Percentiles rank a stretch among this genome's conserved stretches.
Evolutionary conservation across 1,284 basidiomycete species (phyloP).

Genomic region (Pseudozyma sp.): DNA sequence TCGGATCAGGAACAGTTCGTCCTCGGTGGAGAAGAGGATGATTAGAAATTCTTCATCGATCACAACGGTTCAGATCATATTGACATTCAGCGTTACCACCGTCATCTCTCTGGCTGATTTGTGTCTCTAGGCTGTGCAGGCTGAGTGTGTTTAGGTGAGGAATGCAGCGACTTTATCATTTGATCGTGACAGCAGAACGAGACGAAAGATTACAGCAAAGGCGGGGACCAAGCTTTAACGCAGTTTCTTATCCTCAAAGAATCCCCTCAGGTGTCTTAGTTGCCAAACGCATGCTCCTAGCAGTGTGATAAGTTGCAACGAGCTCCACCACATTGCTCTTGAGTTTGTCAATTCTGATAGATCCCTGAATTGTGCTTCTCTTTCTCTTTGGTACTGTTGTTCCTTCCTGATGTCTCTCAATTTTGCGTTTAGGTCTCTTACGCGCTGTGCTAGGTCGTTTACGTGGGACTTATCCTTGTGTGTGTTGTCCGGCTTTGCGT

Average conservation of each 20-base stretch:
- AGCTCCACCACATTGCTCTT: slow-evolving; percentile 90
- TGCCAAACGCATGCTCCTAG: slow-evolving; percentile 91
- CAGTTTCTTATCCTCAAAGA: slow-evolving; percentile 67
- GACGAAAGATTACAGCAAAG: too few relatives aligned
- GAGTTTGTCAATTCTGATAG: slow-evolving; percentile 89
- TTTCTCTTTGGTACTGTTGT: slow-evolving; percentile 96
- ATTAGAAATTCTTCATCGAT: background rate
- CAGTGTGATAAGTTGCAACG: slow-evolving; percentile 86
- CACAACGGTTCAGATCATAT: too few relatives aligned
- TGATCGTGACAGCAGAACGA: too few relatives aligned
- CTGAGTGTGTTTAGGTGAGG: background rate
- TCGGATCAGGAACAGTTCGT: slow-evolving; percentile 46
- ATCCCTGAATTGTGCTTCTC: slow-evolving; percentile 88
- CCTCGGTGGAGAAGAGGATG: slow-evolving; percentile 45
- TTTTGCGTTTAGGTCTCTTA: slow-evolving; percentile 91
- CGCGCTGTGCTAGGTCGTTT: slow-evolving; percentile 83
- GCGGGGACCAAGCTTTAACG: slow-evolving; percentile 32
- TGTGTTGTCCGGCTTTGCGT: slow-evolving; percentile 78
- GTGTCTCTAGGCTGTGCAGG: background rate
- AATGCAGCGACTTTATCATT: too few relatives aligned
- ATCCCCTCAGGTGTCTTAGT: slow-evolving; percentile 78
- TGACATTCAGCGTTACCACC: too few relatives aligned
- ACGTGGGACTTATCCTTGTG: slow-evolving; percentile 75
- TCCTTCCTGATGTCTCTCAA: slow-evolving; percentile 92
- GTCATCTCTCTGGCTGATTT: background rate